Percentiles rank a stretch among this genome's conserved stretches.
Conservation (phyloP, 139 green algal genomes). For the Marvania coccoides region DNA sequence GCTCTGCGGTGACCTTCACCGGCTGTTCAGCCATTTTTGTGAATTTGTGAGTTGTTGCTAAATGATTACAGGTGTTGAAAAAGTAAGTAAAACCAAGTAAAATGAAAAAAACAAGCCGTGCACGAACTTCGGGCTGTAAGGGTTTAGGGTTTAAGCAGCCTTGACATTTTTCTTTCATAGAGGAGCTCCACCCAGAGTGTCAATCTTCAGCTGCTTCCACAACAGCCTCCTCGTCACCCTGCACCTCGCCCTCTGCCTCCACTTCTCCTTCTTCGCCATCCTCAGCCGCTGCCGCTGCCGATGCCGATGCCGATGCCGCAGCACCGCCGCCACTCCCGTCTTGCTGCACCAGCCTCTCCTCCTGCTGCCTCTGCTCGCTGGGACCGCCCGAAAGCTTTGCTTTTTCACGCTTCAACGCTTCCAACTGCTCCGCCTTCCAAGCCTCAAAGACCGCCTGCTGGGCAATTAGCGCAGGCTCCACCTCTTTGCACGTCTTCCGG, state of each 20-base stretch:
- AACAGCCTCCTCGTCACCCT: neutral
- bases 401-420: conserved; percentile 7
- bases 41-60: neutral
- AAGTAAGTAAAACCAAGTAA: no score
- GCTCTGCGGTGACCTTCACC: conserved; percentile 51
- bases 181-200: no score
- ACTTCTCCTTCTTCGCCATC: neutral
- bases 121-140: no score
- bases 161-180: no score
- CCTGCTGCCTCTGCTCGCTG: neutral
- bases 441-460: conserved; percentile 11
- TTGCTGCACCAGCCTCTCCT: neutral
- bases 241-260: neutral
- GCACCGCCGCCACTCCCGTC: neutral
- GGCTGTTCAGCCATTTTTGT: neutral
- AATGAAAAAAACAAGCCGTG: no score
- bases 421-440: conserved; percentile 16
- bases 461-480: conserved; percentile 11
- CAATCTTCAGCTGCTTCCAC: no score
- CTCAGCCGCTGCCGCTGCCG: no score
- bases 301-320: no score
- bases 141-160: no score
- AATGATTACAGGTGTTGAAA: no score
- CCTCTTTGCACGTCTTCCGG: conserved; percentile 10
- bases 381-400: neutral